These are phyloP conservation scores for Cerrena zonata DNA, from an alignment of 1,284 basidiomycete species.

Conservation along the genomic window DNA sequence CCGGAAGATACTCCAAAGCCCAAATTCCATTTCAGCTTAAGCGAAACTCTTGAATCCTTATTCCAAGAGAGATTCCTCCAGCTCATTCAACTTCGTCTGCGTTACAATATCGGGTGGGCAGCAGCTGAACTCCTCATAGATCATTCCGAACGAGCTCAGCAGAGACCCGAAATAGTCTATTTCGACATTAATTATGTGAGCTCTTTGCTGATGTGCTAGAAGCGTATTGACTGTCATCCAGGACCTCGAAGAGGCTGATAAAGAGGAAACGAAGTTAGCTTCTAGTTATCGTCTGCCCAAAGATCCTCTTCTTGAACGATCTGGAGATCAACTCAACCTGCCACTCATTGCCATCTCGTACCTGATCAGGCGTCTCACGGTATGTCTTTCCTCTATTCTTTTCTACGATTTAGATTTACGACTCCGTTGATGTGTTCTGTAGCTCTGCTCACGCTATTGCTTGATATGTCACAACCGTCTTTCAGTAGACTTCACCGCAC, in stretches of 20 bases:
- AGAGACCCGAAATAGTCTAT: constrained; percentile 33
- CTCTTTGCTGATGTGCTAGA: background rate
- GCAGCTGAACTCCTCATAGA: constrained; percentile 49
- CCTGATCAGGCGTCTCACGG: constrained; percentile 51
- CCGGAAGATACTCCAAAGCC: constrained; percentile 10
- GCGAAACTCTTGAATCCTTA: constrained; percentile 50
- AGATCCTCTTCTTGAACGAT: constrained; percentile 41
- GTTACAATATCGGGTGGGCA: constrained; percentile 55
- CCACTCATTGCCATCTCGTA: constrained; percentile 55
- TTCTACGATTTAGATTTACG: background rate
- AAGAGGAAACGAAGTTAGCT: constrained; percentile 36
- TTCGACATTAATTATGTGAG: constrained; percentile 28
- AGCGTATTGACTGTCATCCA: no score
- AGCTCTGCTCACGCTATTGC: constrained; percentile 61
- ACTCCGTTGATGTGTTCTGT: background rate
- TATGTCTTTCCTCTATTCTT: constrained; percentile 22
- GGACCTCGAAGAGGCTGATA: constrained; percentile 39
- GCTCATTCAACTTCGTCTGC: constrained; percentile 44
- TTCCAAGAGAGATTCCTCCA: constrained; percentile 48
- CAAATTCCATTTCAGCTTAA: constrained; percentile 55
- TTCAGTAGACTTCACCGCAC: constrained; percentile 43
- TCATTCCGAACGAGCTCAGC: constrained; percentile 44
- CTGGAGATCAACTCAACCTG: constrained; percentile 41
- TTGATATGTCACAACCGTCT: constrained; percentile 58
- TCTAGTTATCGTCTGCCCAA: constrained; percentile 41